Evolutionary conservation across 192 early-diverging fungal species (phyloP).

Genomic region (Coemansia sp.): DNA sequence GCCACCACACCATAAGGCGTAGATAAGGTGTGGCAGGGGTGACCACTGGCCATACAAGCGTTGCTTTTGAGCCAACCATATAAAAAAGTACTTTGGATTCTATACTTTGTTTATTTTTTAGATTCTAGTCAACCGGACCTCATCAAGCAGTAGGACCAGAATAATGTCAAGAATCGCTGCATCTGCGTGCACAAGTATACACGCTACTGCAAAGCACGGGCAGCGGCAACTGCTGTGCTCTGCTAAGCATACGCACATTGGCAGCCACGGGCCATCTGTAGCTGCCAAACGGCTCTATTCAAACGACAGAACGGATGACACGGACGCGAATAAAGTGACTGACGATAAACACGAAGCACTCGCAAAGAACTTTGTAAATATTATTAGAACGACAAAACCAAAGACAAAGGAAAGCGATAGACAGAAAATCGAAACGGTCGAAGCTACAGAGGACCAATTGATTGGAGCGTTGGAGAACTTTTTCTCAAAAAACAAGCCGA

Average conservation of each 20-base stretch:
- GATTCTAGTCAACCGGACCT: neutral
- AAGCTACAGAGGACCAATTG: slow-evolving; percentile 18
- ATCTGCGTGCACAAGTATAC: neutral
- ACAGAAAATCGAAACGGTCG: neutral
- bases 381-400: slow-evolving; percentile 2
- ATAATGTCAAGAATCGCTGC: neutral
- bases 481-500: slow-evolving; percentile 19
- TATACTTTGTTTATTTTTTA: neutral
- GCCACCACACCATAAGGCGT: neutral
- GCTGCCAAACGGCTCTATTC: slow-evolving; percentile 1
- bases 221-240: neutral
- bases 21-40: too few relatives aligned
- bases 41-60: too few relatives aligned
- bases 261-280: neutral
- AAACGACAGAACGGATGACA: neutral
- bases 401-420: neutral
- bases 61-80: neutral
- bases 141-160: neutral
- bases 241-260: neutral
- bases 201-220: neutral
- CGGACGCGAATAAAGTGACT: neutral
- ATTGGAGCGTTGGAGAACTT: slow-evolving; percentile 12
- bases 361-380: slow-evolving; percentile 13
- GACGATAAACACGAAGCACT: neutral
- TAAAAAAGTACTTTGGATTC: neutral